These are phyloP conservation scores for Clonostachys chloroleuca DNA, from an alignment of 2,329 filamentous ascomycete species.

Conservation along the genomic window DNA sequence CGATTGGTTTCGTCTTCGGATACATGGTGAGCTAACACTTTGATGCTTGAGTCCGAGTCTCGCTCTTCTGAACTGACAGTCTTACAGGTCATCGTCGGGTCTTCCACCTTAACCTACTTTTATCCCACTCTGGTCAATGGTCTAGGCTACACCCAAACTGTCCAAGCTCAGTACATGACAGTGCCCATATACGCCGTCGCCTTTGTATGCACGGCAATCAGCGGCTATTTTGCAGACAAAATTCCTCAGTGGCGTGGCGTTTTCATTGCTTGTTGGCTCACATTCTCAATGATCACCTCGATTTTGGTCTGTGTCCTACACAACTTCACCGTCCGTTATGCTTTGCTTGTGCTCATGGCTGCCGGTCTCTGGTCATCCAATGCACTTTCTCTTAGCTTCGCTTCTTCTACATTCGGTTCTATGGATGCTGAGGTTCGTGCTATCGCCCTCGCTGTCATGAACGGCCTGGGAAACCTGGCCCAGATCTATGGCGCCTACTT, in stretches of 20 bases:
- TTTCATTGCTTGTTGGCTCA: conserved; percentile 42
- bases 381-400: conserved; percentile 42
- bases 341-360: conserved; percentile 47
- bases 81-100: conserved; percentile 17
- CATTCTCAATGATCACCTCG: conserved; percentile 25
- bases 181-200: conserved; percentile 47
- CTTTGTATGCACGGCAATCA: conserved; percentile 41
- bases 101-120: conserved; percentile 21
- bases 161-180: conserved; percentile 16
- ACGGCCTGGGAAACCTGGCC: conserved; percentile 48
- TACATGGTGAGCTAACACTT: conserved; percentile 13
- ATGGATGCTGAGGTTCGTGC: conserved; percentile 42
- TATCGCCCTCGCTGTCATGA: conserved; percentile 44
- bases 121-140: conserved; percentile 22
- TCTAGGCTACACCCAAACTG: conserved; percentile 17
- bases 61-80: conserved; percentile 15
- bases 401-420: conserved; percentile 41
- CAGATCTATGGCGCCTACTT: conserved; percentile 51
- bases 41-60: conserved; percentile 1
- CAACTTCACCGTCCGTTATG: conserved; percentile 44
- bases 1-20: conserved; percentile 14
- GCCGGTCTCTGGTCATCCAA: conserved; percentile 49
- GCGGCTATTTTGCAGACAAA: conserved; percentile 39
- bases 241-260: conserved; percentile 35
- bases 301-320: conserved; percentile 40